Evolutionary conservation across 1,284 basidiomycete genomes (phyloP).

Genomic region (Trametes polyzona): DNA sequence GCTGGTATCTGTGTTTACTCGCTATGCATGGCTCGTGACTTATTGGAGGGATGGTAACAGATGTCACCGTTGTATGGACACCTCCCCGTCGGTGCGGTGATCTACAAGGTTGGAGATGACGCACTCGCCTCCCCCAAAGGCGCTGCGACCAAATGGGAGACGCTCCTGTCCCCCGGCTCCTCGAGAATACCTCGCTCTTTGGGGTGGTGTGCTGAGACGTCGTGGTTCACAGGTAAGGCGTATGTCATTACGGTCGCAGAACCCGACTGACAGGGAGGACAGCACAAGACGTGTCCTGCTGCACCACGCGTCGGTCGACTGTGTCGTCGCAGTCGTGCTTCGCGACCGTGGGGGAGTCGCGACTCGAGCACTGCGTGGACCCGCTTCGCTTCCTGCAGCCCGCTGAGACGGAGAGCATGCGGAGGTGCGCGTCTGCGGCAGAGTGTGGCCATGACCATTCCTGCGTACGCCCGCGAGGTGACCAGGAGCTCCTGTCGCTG

Average conservation of each 20-base stretch:
- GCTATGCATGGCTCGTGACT: neutral
- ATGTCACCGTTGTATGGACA: slow-evolving; percentile 57
- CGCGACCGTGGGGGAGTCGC: slow-evolving; percentile 27
- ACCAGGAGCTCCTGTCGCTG: slow-evolving; percentile 54
- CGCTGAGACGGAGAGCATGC: slow-evolving; percentile 22
- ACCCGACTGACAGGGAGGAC: neutral
- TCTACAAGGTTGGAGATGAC: slow-evolving; percentile 63
- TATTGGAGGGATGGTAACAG: slow-evolving; percentile 37
- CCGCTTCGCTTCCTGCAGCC: slow-evolving; percentile 53
- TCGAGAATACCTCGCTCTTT: slow-evolving; percentile 14
- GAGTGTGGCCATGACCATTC: slow-evolving; percentile 42
- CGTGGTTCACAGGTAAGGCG: slow-evolving; percentile 39
- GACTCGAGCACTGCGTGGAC: slow-evolving; percentile 51
- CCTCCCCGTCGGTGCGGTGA: slow-evolving; percentile 54
- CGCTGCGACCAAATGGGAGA: slow-evolving; percentile 48
- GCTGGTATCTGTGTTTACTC: slow-evolving; percentile 38
- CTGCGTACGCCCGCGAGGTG: slow-evolving; percentile 53
- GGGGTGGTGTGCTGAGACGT: slow-evolving; percentile 64
- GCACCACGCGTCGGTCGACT: neutral
- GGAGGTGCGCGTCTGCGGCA: slow-evolving; percentile 38
- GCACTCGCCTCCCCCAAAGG: slow-evolving; percentile 36
- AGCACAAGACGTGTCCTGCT: slow-evolving; percentile 29
- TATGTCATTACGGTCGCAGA: neutral
- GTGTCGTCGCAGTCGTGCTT: slow-evolving; percentile 49
- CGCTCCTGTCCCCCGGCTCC: slow-evolving; percentile 40